Conservation (phyloP, 2,329 filamentous ascomycete species). For the Neoarthrinium moseri region DNA sequence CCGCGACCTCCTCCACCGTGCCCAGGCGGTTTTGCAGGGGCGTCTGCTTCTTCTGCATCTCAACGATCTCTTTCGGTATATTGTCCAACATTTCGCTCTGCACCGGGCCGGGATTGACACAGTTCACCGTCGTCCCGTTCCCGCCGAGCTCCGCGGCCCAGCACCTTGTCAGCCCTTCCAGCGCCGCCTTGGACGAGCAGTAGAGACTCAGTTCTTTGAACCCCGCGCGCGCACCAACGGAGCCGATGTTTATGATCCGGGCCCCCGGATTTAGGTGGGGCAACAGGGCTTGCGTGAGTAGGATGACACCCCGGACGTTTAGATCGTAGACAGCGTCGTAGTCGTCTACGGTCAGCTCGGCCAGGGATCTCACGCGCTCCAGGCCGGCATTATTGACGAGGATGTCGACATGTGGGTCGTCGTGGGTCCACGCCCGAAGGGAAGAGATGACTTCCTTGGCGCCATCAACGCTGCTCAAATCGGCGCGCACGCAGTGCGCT, state of each 20-base stretch:
- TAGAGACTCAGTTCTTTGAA: conserved; percentile 49
- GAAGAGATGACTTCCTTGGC: conserved; percentile 16
- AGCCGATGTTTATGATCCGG: conserved; percentile 60
- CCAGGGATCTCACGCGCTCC: conserved; percentile 32
- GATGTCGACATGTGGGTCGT: conserved; percentile 24
- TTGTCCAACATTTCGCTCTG: conserved; percentile 56
- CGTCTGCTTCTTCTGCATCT: conserved; percentile 48
- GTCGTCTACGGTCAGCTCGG: conserved; percentile 44
- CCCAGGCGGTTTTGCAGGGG: conserved; percentile 51
- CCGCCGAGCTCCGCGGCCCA: conserved; percentile 58
- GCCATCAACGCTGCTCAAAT: conserved; percentile 21
- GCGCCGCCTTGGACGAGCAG: conserved; percentile 55
- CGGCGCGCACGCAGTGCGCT: conserved; percentile 15
- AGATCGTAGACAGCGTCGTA: conserved; percentile 54
- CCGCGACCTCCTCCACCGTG: conserved; percentile 51
- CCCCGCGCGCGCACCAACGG: conserved; percentile 47
- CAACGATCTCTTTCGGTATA: conserved; percentile 46
- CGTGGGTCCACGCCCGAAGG: conserved; percentile 22
- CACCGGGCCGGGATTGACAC: conserved; percentile 58
- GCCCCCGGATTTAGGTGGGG: conserved; percentile 44
- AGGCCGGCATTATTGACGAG: conserved; percentile 39
- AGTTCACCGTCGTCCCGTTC: conserved; percentile 59
- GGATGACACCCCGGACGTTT: conserved; percentile 53
- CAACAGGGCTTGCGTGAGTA: conserved; percentile 52
- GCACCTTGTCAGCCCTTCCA: conserved; percentile 58